Conservation (phyloP, 352 stramenopile species). For the Pythium aristosporum region DNA sequence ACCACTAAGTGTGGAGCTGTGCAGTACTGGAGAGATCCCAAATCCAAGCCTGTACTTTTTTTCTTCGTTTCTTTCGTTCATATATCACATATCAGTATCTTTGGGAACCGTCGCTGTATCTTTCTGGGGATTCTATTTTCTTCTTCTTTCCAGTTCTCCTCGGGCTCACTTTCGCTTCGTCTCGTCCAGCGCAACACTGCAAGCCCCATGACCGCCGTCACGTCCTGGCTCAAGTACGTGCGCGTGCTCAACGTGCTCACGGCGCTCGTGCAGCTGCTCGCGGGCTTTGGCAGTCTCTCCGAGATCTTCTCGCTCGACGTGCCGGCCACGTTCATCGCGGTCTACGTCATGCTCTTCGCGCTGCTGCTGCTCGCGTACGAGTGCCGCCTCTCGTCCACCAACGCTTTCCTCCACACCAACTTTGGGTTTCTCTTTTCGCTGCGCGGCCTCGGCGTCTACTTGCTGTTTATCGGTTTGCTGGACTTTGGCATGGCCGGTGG, state of each 20-base stretch:
- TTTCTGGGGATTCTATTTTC: too few relatives aligned
- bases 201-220: not conserved
- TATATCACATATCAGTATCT: not conserved
- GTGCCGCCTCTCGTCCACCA: slow-evolving; percentile 29
- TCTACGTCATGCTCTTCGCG: slow-evolving; percentile 39
- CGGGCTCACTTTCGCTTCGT: too few relatives aligned
- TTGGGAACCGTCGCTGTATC: not conserved
- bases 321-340: slow-evolving; percentile 32
- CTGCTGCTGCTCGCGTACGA: slow-evolving; percentile 36
- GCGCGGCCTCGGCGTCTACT: slow-evolving; percentile 29
- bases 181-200: not conserved
- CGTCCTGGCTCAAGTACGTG: slow-evolving; percentile 26
- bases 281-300: slow-evolving; percentile 31
- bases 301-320: slow-evolving; percentile 34
- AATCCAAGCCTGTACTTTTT: not conserved
- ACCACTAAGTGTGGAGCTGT: slow-evolving; percentile 66
- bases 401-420: slow-evolving; percentile 31
- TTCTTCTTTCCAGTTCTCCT: too few relatives aligned
- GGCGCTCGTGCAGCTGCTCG: slow-evolving; percentile 29
- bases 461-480: slow-evolving; percentile 40
- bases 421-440: slow-evolving; percentile 43
- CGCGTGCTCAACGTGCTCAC: slow-evolving; percentile 34
- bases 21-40: not conserved
- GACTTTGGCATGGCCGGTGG: slow-evolving; percentile 38
- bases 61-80: not conserved